Base-by-base conservation (phyloP, 2,329 filamentous ascomycete species). In the Chaetomiaceae sp. region DNA sequence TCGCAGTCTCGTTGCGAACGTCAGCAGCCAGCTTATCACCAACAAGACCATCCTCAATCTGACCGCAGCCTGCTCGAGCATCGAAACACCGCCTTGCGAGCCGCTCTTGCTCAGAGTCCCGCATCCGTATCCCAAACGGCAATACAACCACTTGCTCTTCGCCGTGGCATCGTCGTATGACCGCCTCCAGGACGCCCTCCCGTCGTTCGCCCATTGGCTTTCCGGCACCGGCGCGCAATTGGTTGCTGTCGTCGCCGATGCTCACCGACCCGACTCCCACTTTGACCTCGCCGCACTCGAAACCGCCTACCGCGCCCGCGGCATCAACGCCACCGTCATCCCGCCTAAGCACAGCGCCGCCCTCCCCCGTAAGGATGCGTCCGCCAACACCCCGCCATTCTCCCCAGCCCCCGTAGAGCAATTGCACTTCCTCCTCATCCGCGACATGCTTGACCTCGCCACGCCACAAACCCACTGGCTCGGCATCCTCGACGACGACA, bases 401-500 rank as follows among this genome's bases (percentile, higher is more conserved):
- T 49, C 58, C 66, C 42, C 57, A 53, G 19, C 54, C 50, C 4
- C 65, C 3, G 68, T 74, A 22, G 73, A 76, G 36, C 69, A 78
- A 50, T 75, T 77, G 32, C 78, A 81, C 57, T 81, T 81, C 57
- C 68, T 74, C 11, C 67, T 81, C 11, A 60, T 81, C 8, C 65
- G 70, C 22, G 66, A 74, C 30, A 68, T 81, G 49, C 61, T 76
- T 19, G 58, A 67, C 19, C 64, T 70, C 40, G 60, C 66, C 26
- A 68, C 63, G 9, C 60, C 68, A 0, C 56, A 66, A 12, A 78
- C 76, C 0, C 64, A 67, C 26, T 83, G 79, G 78, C 69, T 72
- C 12, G 73, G 70, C 37, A 66, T 82, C 39, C 70, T 82, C 30
- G 78, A 83, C 56, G 79, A 83, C 56, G 79, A 83, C 55, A 83